These are phyloP conservation scores for Annulohypoxylon nitens DNA, from an alignment of 495 filamentous ascomycete species.

Conservation along the genomic window DNA sequence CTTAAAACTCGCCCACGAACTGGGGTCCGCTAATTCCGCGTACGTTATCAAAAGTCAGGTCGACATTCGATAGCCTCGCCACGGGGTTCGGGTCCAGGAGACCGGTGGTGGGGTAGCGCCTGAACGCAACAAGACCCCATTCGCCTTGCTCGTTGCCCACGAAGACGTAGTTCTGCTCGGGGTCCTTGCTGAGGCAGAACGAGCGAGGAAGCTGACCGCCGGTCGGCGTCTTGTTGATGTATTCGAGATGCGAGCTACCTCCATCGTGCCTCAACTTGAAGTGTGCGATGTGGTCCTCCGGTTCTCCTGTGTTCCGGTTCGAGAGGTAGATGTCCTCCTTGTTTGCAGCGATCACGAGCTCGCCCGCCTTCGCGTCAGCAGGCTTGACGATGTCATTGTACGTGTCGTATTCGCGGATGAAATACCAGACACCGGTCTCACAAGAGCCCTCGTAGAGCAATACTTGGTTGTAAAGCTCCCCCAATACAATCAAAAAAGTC, in stretches of 20 bases:
- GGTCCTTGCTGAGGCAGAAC: slow-evolving; percentile 41
- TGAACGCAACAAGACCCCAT: slow-evolving; percentile 41
- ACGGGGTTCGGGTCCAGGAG: slow-evolving; percentile 22
- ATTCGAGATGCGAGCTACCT: neutral
- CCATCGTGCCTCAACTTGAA: slow-evolving; percentile 32
- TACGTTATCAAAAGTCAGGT: neutral
- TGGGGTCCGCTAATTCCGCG: neutral
- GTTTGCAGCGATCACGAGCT: slow-evolving; percentile 45
- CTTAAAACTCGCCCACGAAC: neutral
- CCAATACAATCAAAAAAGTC: slow-evolving; percentile 38
- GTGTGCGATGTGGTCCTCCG: slow-evolving; percentile 47
- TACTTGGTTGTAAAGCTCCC: slow-evolving; percentile 45
- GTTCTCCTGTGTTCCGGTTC: slow-evolving; percentile 46
- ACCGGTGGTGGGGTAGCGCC: slow-evolving; percentile 22
- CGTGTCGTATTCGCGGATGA: slow-evolving; percentile 31
- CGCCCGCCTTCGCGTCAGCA: slow-evolving; percentile 23
- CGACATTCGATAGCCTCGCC: slow-evolving; percentile 10
- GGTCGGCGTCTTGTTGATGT: slow-evolving; percentile 27
- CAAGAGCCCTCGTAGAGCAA: slow-evolving; percentile 33
- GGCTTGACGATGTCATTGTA: slow-evolving; percentile 30
- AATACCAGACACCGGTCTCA: slow-evolving; percentile 19
- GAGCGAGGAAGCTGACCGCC: slow-evolving; percentile 43
- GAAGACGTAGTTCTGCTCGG: slow-evolving; percentile 40
- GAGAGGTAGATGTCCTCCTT: slow-evolving; percentile 47
- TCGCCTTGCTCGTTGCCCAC: slow-evolving; percentile 44